phyloP scores from a whole-genome alignment of 306 rosid species.

The Crataegus laevigata region DNA sequence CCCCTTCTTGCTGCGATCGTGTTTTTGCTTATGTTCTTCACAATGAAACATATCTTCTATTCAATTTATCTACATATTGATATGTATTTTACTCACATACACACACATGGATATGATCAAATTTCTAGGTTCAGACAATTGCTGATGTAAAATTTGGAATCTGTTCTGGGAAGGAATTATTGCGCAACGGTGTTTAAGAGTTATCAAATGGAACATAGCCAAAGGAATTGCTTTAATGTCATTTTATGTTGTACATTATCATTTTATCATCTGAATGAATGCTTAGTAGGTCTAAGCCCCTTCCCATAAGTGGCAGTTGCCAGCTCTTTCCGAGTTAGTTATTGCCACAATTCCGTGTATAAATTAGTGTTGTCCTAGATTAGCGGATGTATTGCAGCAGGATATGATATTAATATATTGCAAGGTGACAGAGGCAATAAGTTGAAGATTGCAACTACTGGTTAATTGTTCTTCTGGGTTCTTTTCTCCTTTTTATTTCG shows the following conservation, averaged over 20 bases:
- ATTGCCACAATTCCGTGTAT: conserved; percentile 8
- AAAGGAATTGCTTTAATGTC: neutral
- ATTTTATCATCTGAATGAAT: conserved; percentile 1
- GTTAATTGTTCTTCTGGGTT: neutral
- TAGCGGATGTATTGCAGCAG: neutral
- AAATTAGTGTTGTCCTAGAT: neutral
- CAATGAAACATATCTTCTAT: neutral
- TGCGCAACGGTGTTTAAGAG: neutral
- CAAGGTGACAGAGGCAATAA: neutral
- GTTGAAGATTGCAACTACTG: conserved; percentile 1
- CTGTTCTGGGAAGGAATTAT: neutral
- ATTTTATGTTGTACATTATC: conserved; percentile 2
- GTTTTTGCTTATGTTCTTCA: neutral
- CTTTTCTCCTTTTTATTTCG: neutral
- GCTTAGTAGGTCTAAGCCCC: neutral
- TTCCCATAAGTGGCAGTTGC: neutral
- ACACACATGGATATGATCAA: neutral
- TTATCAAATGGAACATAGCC: neutral
- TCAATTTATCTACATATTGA: no score
- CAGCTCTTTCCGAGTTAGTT: neutral
- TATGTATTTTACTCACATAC: neutral
- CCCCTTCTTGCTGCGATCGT: neutral
- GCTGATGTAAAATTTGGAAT: neutral
- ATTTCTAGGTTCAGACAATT: neutral
- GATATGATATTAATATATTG: neutral